Evolutionary conservation across 805 yeast genomes (phyloP), one percentile per base, ranked within the genome.

Genomic region (Lipomyces mesembrius): DNA sequence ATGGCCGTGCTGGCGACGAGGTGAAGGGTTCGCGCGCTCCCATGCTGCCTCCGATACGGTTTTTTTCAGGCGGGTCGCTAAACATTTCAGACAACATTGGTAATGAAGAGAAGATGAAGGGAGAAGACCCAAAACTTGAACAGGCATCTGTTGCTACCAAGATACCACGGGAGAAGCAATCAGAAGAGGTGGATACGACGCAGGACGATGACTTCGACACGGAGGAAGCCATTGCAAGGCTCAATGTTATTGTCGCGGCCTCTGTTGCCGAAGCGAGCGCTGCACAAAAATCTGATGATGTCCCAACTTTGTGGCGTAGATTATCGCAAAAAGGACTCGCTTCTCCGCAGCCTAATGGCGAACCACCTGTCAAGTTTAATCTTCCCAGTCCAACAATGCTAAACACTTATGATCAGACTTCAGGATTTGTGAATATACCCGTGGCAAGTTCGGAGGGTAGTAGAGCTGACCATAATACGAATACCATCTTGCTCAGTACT

Each of bases 321-420:
- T 25, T 59, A 27, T 59, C 62, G 9, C 59, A 20, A n/a, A 59
- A 52, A 52, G 63, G 8, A 43, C 63, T 20, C 55, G 17, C n/a
- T 20, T 59, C 11, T 34, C 59, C 22, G 43, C 54, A 27, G 34
- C 43, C 32, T 29, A 46, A 57, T 35, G 25, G 29, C 9, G 57
- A 25, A 17, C 57, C 57, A 17, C 27, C 60, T n/a, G 25, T 59
- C 35, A 29, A 52, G 25, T 46, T 62, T 53, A 34, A n/a, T 14
- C 53, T 65, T 51, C 68, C 68, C 20, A 65, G 68, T 52, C 65
- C 69, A 17, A 59, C 69, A 32, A 60, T 57, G 59, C 57, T 66
- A n/a, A 29, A 39, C n/a, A 35, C 56, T 6, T 11, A 59, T 3
- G 60, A 63, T 29, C 22, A 43, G 17, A 66, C 69, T 7, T n/a